Evolutionary conservation across 306 rosid genomes (phyloP).

Genomic region (Rosa multiflora): DNA sequence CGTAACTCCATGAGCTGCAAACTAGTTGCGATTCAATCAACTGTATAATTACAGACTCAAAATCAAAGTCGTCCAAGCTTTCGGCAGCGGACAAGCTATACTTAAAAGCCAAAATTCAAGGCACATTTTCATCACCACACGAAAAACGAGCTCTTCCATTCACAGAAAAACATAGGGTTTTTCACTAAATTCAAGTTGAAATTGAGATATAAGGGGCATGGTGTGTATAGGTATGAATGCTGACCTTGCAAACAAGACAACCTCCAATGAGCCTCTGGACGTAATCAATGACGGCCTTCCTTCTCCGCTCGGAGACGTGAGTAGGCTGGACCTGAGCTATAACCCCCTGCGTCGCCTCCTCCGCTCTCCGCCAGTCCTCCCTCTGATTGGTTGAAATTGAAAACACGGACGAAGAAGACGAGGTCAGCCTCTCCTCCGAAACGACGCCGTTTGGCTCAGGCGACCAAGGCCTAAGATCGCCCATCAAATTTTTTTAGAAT

Average conservation of each 20-base stretch:
- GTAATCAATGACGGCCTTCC: constrained; percentile 44
- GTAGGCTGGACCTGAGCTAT: constrained; percentile 52
- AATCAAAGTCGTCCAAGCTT: constrained; percentile 6
- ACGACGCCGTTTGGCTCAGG: constrained; percentile 36
- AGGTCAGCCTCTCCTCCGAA: constrained; percentile 30
- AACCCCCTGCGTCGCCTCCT: constrained; percentile 47
- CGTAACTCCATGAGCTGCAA: neutral
- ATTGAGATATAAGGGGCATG: neutral
- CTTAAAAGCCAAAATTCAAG: neutral
- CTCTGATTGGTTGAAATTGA: constrained; percentile 20
- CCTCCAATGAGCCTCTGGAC: constrained; percentile 37
- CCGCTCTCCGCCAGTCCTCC: constrained; percentile 37
- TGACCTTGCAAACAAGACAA: constrained; percentile 40
- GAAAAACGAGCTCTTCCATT: neutral
- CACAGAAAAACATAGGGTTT: too few species aligned
- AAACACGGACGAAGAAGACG: constrained; percentile 5
- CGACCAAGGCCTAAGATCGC: constrained; percentile 45
- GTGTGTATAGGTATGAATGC: neutral
- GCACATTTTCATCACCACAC: constrained; percentile 1
- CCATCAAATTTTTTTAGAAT: constrained; percentile 34
- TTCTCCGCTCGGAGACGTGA: constrained; percentile 44
- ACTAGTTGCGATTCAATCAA: neutral
- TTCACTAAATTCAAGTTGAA: too few species aligned
- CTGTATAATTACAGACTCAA: neutral
- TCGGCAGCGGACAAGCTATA: neutral